Conservation (phyloP, 495 filamentous ascomycete species). For the Mycothermus thermophilus region DNA sequence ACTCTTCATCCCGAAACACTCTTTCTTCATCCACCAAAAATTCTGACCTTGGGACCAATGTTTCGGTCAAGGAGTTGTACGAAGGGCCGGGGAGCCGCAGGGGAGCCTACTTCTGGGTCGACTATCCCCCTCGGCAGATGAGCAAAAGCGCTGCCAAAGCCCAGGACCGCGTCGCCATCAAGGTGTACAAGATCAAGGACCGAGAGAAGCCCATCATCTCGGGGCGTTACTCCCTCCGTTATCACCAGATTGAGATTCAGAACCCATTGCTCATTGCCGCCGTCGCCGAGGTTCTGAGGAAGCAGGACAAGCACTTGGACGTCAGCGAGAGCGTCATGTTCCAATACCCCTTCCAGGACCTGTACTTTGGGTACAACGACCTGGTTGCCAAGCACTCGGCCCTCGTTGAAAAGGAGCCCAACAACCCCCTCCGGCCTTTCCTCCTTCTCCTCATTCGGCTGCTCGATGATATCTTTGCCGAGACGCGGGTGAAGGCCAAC, state of each 20-base stretch:
- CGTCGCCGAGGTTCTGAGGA: constrained; percentile 19
- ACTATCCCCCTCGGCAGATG: constrained; percentile 25
- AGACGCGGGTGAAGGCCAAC: constrained; percentile 15
- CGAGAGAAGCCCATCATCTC: constrained; percentile 18
- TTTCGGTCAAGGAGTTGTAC: constrained; percentile 17
- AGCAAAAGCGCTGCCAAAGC: constrained; percentile 20
- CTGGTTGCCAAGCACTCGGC: constrained; percentile 12
- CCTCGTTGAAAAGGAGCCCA: constrained; percentile 2
- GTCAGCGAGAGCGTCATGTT: constrained; percentile 20
- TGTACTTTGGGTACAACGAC: constrained; percentile 26
- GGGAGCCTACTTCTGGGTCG: constrained; percentile 21
- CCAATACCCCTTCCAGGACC: constrained; percentile 20
- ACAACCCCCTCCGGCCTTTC: constrained; percentile 15
- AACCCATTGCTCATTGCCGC: constrained; percentile 22
- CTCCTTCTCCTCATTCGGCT: constrained; percentile 20
- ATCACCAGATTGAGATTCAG: constrained; percentile 24
- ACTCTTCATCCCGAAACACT: too few relatives aligned
- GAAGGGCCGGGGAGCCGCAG: constrained; percentile 17
- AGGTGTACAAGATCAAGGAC: constrained; percentile 29
- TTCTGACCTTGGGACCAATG: constrained; percentile 8
- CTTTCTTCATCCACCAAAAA: constrained; percentile 6
- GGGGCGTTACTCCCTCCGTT: constrained; percentile 19
- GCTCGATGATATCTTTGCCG: constrained; percentile 25
- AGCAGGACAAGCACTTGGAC: constrained; percentile 20
- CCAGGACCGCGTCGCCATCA: constrained; percentile 26